Percentiles rank a stretch among this genome's conserved stretches.
Evolutionary conservation across 2,329 filamentous ascomycete species (phyloP).

Genomic region (Scedosporium minutisporum): DNA sequence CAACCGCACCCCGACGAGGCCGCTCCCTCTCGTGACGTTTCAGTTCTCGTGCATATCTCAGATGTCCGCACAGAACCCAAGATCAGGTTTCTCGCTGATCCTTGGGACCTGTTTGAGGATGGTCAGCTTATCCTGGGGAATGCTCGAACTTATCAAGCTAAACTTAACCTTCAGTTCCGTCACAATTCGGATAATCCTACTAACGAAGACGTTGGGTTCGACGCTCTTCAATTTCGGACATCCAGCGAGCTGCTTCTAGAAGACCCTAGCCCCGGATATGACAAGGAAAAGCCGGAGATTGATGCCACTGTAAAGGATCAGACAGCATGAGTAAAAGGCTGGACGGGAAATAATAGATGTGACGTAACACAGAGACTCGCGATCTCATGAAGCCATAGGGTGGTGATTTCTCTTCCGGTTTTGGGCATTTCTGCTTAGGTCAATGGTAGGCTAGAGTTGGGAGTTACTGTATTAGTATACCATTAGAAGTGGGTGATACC

Average conservation of each 20-base stretch:
- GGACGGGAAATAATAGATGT: no score
- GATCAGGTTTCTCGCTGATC: slow-evolving; percentile 9
- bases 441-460: no score
- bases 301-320: no score
- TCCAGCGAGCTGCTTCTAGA: not conserved
- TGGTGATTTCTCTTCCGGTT: no score
- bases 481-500: no score
- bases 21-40: slow-evolving; percentile 5
- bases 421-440: no score
- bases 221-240: not conserved
- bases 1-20: not conserved
- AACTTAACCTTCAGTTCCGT: slow-evolving; percentile 4
- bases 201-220: not conserved
- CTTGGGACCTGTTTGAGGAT: slow-evolving; percentile 9
- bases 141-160: slow-evolving; percentile 2
- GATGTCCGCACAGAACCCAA: slow-evolving; percentile 4
- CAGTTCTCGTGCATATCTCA: slow-evolving; percentile 7
- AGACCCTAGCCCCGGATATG: not conserved
- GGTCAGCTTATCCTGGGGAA: slow-evolving; percentile 7
- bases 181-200: not conserved
- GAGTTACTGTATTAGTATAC: no score
- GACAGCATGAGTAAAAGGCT: no score
- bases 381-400: no score
- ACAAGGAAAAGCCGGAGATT: not conserved
- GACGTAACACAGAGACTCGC: no score